Conservation (phyloP, 495 filamentous ascomycete species). For the Xanthoparmelia taractica region DNA sequence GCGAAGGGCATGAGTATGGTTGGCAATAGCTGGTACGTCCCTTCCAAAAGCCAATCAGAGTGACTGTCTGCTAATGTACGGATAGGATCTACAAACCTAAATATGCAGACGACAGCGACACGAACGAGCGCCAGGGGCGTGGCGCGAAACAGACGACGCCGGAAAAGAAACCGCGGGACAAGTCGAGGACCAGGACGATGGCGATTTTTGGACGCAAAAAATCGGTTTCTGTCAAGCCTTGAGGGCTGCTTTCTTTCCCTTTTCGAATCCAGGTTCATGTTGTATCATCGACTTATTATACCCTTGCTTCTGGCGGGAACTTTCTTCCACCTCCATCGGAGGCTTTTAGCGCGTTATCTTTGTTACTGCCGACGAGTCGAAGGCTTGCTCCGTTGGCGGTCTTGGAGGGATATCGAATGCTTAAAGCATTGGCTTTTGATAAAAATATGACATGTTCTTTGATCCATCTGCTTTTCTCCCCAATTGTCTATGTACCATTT, state of each 20-base stretch:
- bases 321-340: background rate
- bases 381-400: background rate
- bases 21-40: slow-evolving; percentile 86
- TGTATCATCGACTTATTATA: slow-evolving; percentile 13
- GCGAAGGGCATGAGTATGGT: slow-evolving; percentile 94
- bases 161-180: slow-evolving; percentile 56
- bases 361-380: background rate
- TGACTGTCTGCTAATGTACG: slow-evolving; percentile 2
- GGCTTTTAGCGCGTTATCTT: background rate
- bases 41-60: background rate
- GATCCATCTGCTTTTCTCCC: background rate
- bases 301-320: slow-evolving; percentile 4
- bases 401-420: background rate
- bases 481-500: background rate
- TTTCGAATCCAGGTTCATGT: background rate
- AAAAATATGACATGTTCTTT: background rate
- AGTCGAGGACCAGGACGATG: slow-evolving; percentile 57
- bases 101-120: slow-evolving; percentile 58
- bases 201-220: slow-evolving; percentile 62
- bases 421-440: background rate
- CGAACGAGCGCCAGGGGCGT: slow-evolving; percentile 35
- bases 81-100: slow-evolving; percentile 88
- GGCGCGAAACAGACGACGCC: slow-evolving; percentile 30
- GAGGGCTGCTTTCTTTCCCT: slow-evolving; percentile 4
- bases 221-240: slow-evolving; percentile 28